Percentiles rank a stretch among this genome's conserved stretches.
Evolutionary conservation across 2,329 filamentous ascomycete species (phyloP).

Genomic region (Phaeosphaeria sp.): DNA sequence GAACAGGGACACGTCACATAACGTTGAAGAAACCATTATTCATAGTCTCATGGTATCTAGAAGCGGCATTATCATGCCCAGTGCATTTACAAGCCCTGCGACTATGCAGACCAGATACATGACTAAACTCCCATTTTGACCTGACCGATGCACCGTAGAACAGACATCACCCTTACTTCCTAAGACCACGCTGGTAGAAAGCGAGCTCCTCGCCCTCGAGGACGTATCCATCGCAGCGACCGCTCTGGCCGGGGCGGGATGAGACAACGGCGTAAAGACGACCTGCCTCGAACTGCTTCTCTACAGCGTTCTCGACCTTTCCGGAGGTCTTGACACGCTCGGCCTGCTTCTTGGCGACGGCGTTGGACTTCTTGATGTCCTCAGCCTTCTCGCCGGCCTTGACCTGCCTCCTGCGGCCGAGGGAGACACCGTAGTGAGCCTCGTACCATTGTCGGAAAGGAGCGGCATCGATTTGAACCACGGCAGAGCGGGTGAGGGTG

Average conservation of each 20-base stretch:
- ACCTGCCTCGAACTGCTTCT: constrained; percentile 99
- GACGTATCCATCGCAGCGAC: constrained; percentile 95
- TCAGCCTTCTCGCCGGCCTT: constrained; percentile 73
- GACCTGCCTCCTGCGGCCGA: constrained; percentile 91
- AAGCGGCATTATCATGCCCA: constrained; percentile 45
- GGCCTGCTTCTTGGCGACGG: constrained; percentile 95
- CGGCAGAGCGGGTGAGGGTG: constrained; percentile 98
- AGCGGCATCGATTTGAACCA: constrained; percentile 97
- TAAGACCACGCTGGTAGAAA: constrained; percentile 99
- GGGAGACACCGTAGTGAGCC: constrained; percentile 92
- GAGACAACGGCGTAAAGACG: constrained; percentile 93
- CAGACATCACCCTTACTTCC: constrained; percentile 75
- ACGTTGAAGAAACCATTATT: constrained; percentile 43
- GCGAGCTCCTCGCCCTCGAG: constrained; percentile 99
- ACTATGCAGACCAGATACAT: constrained; percentile 51
- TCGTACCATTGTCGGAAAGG: constrained; percentile 99
- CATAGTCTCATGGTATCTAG: constrained; percentile 50
- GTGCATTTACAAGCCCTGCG: constrained; percentile 45
- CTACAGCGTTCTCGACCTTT: constrained; percentile 91
- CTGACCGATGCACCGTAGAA: constrained; percentile 50
- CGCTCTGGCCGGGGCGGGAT: constrained; percentile 94
- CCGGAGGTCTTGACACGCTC: constrained; percentile 79
- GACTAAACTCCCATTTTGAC: constrained; percentile 51
- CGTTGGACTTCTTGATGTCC: constrained; percentile 97
- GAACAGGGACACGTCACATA: constrained; percentile 25